Base-by-base conservation (phyloP, 768 basidiomycete genomes). In the Leccinum variicolor region DNA sequence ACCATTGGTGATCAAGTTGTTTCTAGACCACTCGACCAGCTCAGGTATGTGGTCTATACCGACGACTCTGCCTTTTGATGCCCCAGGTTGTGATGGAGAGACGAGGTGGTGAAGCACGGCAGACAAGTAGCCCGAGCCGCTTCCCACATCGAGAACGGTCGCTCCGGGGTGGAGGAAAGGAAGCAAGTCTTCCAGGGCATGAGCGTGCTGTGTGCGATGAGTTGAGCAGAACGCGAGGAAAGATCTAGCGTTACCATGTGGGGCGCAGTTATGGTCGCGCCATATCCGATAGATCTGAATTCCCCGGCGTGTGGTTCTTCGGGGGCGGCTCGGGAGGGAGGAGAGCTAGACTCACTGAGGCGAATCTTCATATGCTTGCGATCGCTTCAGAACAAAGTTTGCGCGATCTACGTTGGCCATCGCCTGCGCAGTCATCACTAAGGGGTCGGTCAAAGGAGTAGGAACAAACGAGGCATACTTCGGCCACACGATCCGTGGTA, bases 261-360 rank as follows among this genome's bases (percentile, higher is more conserved):
- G 1, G 96, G 96, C 0, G 96, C 96, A 39, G 90, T 92, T 60
- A 99, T 98, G 0, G 96, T 99, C 14, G 94, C 95, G 13, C 85
- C 87, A 66, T 89, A 81, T 2, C 90, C 89, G 52, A 94, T 94
- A 17, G 78, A 59, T 69, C 90, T 90, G 64, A 34, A 59, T 58
- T 13, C 23, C 47, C n/a, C 15, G 34, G 15, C 6, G 25, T 60
- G 46, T 14, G 17, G 49, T 45, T 25, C 13, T 13, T 29, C 26
- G 13, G 4, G 39, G 39, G 13, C 7, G 7, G 39, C 25, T 31
- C 6, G 29, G 33, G 17, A n/a, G 19, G 0, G 71, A 69, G 61
- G 77, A 73, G 23, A 61, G 55, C 60, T 74, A 71, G 19, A 52
- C 64, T 11, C 69, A 88, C 86, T 90, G 86, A 5, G 92, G 92